Percentiles rank a stretch among this genome's conserved stretches.
phyloP scores from a whole-genome alignment of 495 filamentous ascomycete species.

The Sordaria brevicollis region DNA sequence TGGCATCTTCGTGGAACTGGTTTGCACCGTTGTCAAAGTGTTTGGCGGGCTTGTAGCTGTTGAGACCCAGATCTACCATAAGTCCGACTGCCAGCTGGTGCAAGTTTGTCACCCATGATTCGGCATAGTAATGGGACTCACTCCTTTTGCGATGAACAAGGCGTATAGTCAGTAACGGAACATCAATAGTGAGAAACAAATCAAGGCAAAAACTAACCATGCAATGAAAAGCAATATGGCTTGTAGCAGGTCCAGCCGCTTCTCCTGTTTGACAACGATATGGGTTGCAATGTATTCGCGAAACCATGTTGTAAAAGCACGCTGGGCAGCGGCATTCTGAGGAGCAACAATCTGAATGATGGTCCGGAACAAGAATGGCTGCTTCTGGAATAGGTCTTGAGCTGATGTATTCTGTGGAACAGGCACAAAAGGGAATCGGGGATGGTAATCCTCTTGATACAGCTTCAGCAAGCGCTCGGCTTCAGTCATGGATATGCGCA shows the following conservation, averaged over 20 bases:
- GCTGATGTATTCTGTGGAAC: slow-evolving; percentile 4
- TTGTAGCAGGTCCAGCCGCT: slow-evolving; percentile 18
- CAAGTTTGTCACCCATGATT: slow-evolving; percentile 9
- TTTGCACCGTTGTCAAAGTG: background rate
- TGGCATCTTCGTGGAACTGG: slow-evolving; percentile 5
- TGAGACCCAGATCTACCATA: slow-evolving; percentile 12
- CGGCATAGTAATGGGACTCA: slow-evolving; percentile 14
- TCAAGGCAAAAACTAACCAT: slow-evolving; percentile 15
- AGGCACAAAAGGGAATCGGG: slow-evolving; percentile 18
- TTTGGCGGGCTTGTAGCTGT: slow-evolving; percentile 3
- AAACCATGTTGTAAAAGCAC: slow-evolving; percentile 3
- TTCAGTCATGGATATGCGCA: slow-evolving; percentile 8
- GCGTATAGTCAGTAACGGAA: background rate
- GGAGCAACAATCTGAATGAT: slow-evolving; percentile 12
- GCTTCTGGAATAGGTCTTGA: slow-evolving; percentile 3
- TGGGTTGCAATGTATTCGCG: slow-evolving; percentile 10
- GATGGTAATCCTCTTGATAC: slow-evolving; percentile 11
- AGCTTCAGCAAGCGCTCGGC: slow-evolving; percentile 5
- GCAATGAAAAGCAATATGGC: slow-evolving; percentile 14
- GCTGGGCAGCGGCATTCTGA: slow-evolving; percentile 10
- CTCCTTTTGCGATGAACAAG: background rate
- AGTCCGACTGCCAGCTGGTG: slow-evolving; percentile 11
- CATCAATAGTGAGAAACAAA: background rate
- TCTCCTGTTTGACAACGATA: slow-evolving; percentile 13
- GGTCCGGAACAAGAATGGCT: slow-evolving; percentile 16